Base-by-base conservation (phyloP, 1,139 yeast genomes). In the Casaregolazyma lundiana region DNA sequence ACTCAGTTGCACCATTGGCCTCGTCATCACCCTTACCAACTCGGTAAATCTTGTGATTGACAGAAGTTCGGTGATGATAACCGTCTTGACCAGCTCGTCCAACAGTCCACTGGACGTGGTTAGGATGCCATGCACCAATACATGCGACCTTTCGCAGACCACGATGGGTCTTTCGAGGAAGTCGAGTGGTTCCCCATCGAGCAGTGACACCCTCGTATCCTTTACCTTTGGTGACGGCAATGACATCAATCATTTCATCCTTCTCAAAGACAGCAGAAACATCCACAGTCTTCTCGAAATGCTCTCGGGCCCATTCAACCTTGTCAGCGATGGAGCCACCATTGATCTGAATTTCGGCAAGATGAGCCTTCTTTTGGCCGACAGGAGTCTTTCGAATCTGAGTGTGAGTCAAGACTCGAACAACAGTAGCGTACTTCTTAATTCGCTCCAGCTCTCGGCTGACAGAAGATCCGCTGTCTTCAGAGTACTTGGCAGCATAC, bases 11-110 rank as follows among this genome's bases (percentile, higher is more conserved):
- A 78, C 90, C 99, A 71, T 80, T 82, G 57, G 90, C 70, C 77
- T 87, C 96, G 69, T 92, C 97, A 64, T 75, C 95, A 71, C 84
- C 98, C 75, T 84, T 81, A 75, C 98, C 99, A 69, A 94, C 81
- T 79, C 98, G 87, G 97, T 92, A 92, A 73, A 92, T 81, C 88
- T 92, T 92, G 95, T 94, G 98, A 96, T 92, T 94, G 76, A 90
- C 85, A 61, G 98, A 92, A 70, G 98, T 92, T 86, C 99, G 90
- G 94, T 89, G 96, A 80, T 92, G 98, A 96, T 86, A 92, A 88
- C 99, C 99, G 81, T 84, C 88, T 83, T 92, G 98, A 92, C 99
- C 99, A 68, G 98, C 97, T 80, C 99, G 89, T 69, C 98, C 97
- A 77, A 92, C 98, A 71, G 97, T 86, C 95, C 95, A 92, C 78